Evolutionary conservation across 371 early-diverging fungal genomes (phyloP), one percentile per base, ranked within the genome.

Genomic region (Mortierella sp.): DNA sequence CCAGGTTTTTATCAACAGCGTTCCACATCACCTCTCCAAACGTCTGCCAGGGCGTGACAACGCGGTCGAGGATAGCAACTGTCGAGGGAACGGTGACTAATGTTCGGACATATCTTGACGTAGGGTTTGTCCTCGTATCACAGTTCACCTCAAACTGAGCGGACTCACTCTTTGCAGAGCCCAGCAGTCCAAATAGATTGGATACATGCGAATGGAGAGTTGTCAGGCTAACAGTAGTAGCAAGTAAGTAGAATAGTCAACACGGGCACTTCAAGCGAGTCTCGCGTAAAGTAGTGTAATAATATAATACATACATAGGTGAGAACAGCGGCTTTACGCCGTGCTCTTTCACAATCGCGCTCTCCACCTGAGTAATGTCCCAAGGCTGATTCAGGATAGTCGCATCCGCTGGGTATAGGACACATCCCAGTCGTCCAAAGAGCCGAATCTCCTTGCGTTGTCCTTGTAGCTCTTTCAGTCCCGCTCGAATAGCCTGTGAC

Each of bases 31-130:
- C 75, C 21, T 62, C 68, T 0, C 64, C 64, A 49, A 49, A 75
- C 21, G 69, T 68, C 15, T 69, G 56, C 75, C 75, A 75, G 2
- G 75, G 75, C 12, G 69, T 64, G 14, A 75, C 75, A 21, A 75
- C 75, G 12, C 68, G 60, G 12, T 75, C 69, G 11, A 75, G 53
- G 15, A 60, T 44, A 27, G 75, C 75, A 9, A 50, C 27, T 2
- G 53, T 64, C 11, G 75, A 53, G 4, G 75, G 64, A 4, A 75
- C 60, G 0, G 51, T 64, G 32, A 75, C 53, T 21, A 68, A 9
- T 0, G 75, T 75, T 5, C 37, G 39, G 8, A 23, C n/a, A 32
- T 59, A 75, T 44, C 44, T 58, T 17, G 60, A 56, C 8, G 52
- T 23, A 1, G 75, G 75, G 31, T 75, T 68, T 30, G 48, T 75